Evolutionary conservation across 2,329 filamentous ascomycete species (phyloP), one percentile per base, ranked within the genome.

Genomic region (Sphaerostilbella broomeana): DNA sequence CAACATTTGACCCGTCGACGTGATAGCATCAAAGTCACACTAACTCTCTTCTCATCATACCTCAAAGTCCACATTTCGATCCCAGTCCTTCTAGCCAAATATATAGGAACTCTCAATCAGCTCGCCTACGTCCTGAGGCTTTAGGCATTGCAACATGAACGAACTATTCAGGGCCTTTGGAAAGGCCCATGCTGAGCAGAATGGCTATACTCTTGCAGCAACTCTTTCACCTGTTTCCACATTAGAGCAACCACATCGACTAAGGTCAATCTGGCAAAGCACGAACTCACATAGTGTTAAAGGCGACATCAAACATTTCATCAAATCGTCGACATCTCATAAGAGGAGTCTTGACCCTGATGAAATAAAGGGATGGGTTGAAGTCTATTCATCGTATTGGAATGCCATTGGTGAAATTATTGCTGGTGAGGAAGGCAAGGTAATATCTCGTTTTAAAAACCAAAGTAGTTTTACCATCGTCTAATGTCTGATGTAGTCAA

Each of bases 311-410:
- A 79, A 81, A 41, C 80, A 84, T 54, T 72, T 92, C 42, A 76
- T 90, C 44, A 67, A 69, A 42, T 78, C 81, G 49, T 78, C 72
- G 50, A 72, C 71, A 40, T 64, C 68, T 18, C 70, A 67, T 42
- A 35, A 38, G 18, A 67, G 69, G 20, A 72, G 68, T 37, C 59
- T 87, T 17, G 65, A 71, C n/a, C 72, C 77, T 27, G 73, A 80
- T 27, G 86, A 95, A 64, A 68, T 77, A 17, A 75, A 73, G 42
- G 82, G 81, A n/a, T 98, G 92, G 92, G 70, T 82, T 1, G 89
- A 95, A 26, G 79, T 97, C 20, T 94, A 89, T 56, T 68, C 74
- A 24, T 71, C 77, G 15, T 95, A 89, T 57, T 95, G 89, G 87
- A 87, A 84, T 52, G 85, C 86, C 17, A 65, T 84, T 26, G 81